Conservation (phyloP, 2,329 filamentous ascomycete genomes). For the Aureobasidium sp. region DNA sequence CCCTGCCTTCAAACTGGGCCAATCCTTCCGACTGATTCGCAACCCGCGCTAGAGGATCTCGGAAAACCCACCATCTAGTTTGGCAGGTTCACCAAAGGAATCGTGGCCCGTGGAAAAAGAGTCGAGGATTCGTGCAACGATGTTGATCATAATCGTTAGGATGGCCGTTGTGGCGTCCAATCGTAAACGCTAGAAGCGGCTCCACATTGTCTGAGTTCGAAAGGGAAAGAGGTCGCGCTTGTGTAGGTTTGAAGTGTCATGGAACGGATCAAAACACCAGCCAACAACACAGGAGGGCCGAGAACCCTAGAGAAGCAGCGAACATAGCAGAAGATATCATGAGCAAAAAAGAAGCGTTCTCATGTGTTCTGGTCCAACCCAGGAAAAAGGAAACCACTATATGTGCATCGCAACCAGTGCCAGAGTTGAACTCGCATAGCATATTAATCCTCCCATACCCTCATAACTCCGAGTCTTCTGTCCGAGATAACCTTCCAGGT, state of each 20-base stretch:
- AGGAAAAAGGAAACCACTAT: background rate
- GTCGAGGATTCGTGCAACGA: background rate
- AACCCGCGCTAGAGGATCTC: background rate
- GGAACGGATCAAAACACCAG: background rate
- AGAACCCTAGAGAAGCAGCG: background rate
- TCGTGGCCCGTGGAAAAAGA: background rate
- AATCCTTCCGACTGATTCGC: background rate
- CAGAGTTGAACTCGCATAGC: background rate
- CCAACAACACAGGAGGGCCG: background rate
- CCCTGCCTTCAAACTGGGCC: background rate
- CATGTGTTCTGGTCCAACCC: background rate
- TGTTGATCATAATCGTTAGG: background rate
- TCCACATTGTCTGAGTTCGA: constrained; percentile 3
- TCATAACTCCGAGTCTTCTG: background rate
- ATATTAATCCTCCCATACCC: background rate
- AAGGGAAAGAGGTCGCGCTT: constrained; percentile 1
- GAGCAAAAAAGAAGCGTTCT: background rate
- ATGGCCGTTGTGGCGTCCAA: background rate
- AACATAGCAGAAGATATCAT: background rate
- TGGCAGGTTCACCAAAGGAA: background rate
- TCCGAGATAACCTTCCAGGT: background rate
- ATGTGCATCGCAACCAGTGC: constrained; percentile 1
- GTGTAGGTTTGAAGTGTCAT: background rate
- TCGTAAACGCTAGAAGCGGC: background rate
- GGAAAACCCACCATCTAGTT: background rate